Percentiles rank a stretch among this genome's conserved stretches.
phyloP scores from a whole-genome alignment of 208 protist species.

The Acanthamoeba castellanii region DNA sequence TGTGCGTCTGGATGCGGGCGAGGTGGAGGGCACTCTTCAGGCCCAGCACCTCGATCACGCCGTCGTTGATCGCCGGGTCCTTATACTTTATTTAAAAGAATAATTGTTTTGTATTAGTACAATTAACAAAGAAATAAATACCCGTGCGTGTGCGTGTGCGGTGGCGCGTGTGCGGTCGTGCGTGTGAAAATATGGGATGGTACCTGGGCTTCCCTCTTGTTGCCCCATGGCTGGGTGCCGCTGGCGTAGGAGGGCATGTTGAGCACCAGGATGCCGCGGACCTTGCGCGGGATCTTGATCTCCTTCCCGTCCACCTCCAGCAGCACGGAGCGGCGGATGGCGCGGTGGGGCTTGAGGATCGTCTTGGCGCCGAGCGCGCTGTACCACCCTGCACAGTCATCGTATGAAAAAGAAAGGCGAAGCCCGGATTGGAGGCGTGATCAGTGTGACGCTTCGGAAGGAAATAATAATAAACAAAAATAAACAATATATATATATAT shows the following conservation, averaged over 20 bases:
- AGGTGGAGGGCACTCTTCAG: conserved; percentile 54
- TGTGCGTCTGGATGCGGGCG: conserved; percentile 67
- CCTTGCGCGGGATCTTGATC: conserved; percentile 12
- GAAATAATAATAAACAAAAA: background rate
- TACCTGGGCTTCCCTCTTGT: background rate
- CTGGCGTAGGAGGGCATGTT: conserved; percentile 65
- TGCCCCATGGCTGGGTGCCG: conserved; percentile 63
- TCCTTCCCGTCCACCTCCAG: conserved; percentile 70
- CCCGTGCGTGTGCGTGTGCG: background rate
- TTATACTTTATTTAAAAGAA: background rate
- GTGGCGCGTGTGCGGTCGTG: background rate
- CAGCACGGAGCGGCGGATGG: conserved; percentile 14
- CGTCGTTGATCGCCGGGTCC: conserved; percentile 63
- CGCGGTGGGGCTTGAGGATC: conserved; percentile 44
- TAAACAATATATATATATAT: background rate
- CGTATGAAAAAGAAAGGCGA: background rate
- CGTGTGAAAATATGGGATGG: background rate
- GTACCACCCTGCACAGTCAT: background rate
- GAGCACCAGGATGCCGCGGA: conserved; percentile 44
- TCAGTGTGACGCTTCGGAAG: background rate
- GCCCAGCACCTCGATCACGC: conserved; percentile 64
- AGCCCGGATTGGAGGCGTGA: no score
- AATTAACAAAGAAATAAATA: background rate
- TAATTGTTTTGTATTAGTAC: background rate
- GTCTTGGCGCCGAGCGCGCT: conserved; percentile 30